Evolutionary conservation across 345 rosid genomes (phyloP), one percentile per base, ranked within the genome.

Genomic region (Raphanus raphanistrum): DNA sequence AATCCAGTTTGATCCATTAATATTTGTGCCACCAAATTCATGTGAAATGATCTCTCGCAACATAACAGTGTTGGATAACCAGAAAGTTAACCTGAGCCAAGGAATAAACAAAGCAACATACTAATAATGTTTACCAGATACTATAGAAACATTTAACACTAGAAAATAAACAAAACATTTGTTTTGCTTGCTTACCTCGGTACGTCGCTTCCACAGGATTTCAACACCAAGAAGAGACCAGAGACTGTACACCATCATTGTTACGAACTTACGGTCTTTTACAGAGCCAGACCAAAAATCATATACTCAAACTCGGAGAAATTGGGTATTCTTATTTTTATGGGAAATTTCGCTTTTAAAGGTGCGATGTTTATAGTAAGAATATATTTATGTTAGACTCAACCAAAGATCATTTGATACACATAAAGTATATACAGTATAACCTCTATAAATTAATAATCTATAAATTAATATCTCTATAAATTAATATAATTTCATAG

Each of bases 61-160:
- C 82, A 89, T 88, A 79, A 91, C 82, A 62, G 87, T 75, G 85
- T 96, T 96, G 70, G 98, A 96, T 84, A 96, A 75, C 99, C 99
- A 96, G 84, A 86, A 96, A 38, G 87, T 88, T 78, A 93, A 87
- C 95, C 99, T 96, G 89, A 0, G 21, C 21, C 21, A 21, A 1
- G 1, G 21, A 21, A 21, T 1, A 68, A 25, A 76, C 72, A 79
- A 57, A 79, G 71, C 59, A 76, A 77, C 68, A 73, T n/a, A n/a
- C n/a, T 50, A 2, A 38, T 6, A 55, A 13, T 63, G 16, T 29
- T 64, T 4, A 63, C 26, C 1, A 33, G 50, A 70, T 57, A 10
- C 62, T 57, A 38, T 5, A 21, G 16, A 71, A 58, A 70, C 28
- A 66, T 52, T 21, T 13, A 32, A 32, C 6, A 33, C 62, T 72